These are phyloP conservation scores for Firmiana major DNA, from an alignment of 345 rosid species.

Conservation along the genomic window DNA sequence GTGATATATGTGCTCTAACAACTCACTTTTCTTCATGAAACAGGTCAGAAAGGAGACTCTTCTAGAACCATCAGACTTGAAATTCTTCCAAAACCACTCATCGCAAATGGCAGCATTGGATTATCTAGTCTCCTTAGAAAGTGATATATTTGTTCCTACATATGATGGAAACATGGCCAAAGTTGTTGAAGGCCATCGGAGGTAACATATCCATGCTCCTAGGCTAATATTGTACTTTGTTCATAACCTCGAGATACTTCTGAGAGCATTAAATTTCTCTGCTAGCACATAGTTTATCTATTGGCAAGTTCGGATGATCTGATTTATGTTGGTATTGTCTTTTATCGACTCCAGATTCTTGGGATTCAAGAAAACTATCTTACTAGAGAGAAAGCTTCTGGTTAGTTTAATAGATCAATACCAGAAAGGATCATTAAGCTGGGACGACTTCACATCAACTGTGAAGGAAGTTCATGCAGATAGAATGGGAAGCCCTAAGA, in stretches of 20 bases:
- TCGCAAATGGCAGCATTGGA: conserved; percentile 95
- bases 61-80: conserved; percentile 20
- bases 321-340: not conserved
- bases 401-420: conserved; percentile 70
- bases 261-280: not conserved
- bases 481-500: conserved; percentile 74
- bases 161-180: conserved; percentile 95
- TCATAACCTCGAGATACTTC: not conserved
- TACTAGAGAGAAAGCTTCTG: conserved; percentile 66
- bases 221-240: not conserved
- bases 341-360: conserved; percentile 53
- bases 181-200: conserved; percentile 99
- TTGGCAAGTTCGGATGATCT: not conserved
- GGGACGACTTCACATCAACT: conserved; percentile 73
- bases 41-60: conserved; percentile 90
- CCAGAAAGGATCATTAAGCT: conserved; percentile 52
- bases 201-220: conserved; percentile 32
- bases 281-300: not conserved
- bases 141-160: conserved; percentile 91
- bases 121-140: conserved; percentile 79
- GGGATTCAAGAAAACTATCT: conserved; percentile 85
- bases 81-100: conserved; percentile 72
- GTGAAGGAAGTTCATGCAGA: conserved; percentile 68
- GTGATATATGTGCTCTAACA: not conserved
- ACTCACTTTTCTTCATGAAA: conserved; percentile 1